Evolutionary conservation across 2,329 filamentous ascomycete genomes (phyloP), one percentile per base, ranked within the genome.

Genomic region (Calonectria montana): DNA sequence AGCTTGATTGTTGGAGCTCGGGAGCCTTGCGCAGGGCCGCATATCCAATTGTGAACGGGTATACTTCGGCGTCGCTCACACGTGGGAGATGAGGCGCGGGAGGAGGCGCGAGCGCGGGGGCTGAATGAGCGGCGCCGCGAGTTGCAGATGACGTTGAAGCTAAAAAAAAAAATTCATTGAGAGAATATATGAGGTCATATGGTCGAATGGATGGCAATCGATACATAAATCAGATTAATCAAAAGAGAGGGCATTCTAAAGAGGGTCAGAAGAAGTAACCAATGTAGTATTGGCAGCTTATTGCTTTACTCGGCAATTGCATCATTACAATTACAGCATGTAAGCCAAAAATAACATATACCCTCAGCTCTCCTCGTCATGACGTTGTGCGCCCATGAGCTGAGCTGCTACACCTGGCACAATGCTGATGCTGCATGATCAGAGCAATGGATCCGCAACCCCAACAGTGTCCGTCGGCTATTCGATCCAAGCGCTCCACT

Each of bases 401-500:
- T 59, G 7, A 6, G 8, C 10, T 39, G 13, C 12, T 50, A 37
- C 37, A 23, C 27, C 8, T 18, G 7, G 29, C 8, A 18, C 9
- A 12, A 23, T 35, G 43, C 7, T 13, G 18, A 35, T 23, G 43
- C 13, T 6, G 25, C 39, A 25, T 39, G 21, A 59, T 39, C 3
- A 39, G 23, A 64, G 18, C 13, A 31, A 45, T 31, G 39, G 4
- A 23, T 27, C 27, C 18, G 35, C 35, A 50, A 21, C 31, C 41
- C 13, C 29, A 15, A 70, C 73, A 76, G 72, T 73, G 72, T 72
- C 67, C 16, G 67, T 77, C 74, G 71, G 69, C 47, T 65, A 70
- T 73, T 41, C 50, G 68, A 57, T 70, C 75, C 71, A 61, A 70
- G 45, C 74, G 73, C 65, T 78, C 76, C 76, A 78, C 75, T 71